These are phyloP conservation scores for Macrolepiota fuliginosa DNA, from an alignment of 768 basidiomycete species.

Conservation along the genomic window DNA sequence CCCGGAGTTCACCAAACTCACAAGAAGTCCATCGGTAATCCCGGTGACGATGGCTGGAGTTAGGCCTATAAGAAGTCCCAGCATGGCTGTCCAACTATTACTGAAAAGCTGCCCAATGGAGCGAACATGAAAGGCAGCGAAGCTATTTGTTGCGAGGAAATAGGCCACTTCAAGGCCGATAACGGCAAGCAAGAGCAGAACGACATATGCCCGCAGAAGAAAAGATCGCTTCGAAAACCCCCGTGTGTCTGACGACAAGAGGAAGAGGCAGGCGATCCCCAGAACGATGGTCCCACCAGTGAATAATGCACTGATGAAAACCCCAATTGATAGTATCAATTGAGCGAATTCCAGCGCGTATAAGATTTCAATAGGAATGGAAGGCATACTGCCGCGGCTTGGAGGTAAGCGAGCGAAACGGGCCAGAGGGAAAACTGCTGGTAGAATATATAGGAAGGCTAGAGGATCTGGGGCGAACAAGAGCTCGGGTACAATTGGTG, in stretches of 20 bases:
- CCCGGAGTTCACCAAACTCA: neutral
- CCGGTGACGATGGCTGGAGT: neutral
- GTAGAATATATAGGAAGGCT: too few relatives aligned
- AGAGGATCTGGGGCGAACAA: too few relatives aligned
- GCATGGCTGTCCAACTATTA: too few relatives aligned
- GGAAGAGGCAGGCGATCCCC: neutral
- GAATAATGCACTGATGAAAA: neutral
- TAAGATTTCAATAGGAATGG: too few relatives aligned
- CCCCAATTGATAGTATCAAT: too few relatives aligned
- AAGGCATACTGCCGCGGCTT: too few relatives aligned
- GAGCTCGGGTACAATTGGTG: too few relatives aligned
- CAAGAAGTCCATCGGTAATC: slow-evolving; percentile 1
- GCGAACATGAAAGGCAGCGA: neutral
- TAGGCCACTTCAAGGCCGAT: neutral
- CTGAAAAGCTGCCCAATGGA: neutral
- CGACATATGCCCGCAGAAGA: neutral
- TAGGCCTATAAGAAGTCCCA: too few relatives aligned
- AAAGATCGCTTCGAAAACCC: neutral
- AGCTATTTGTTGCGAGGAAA: neutral
- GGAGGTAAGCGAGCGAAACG: too few relatives aligned
- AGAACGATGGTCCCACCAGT: neutral
- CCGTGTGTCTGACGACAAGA: neutral
- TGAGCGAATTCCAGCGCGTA: too few relatives aligned
- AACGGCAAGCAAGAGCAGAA: neutral
- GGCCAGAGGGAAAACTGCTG: too few relatives aligned